Percentiles rank a stretch among this genome's conserved stretches.
These are phyloP conservation scores for Kazachstania sp. DNA, from an alignment of 1,139 yeast genomes.

Conservation along the genomic window DNA sequence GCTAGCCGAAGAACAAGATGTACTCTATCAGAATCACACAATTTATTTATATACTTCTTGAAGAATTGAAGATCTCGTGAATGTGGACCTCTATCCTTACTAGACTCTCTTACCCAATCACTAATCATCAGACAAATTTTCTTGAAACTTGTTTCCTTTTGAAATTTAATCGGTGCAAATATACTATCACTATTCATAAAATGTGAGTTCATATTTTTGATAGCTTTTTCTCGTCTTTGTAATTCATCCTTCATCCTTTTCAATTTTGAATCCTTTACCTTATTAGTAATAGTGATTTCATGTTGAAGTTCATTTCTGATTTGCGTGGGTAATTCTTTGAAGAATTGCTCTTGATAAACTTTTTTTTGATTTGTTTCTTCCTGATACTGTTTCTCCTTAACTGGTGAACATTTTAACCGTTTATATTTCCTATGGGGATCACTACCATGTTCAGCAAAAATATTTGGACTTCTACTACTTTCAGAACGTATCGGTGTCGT, in stretches of 20 bases:
- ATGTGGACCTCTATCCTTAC: conserved; percentile 46
- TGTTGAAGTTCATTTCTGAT: conserved; percentile 26
- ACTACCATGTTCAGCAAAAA: too few species aligned
- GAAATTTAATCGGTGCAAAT: conserved; percentile 34
- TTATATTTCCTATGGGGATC: conserved; percentile 1
- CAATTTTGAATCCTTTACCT: conserved; percentile 28
- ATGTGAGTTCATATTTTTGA: conserved; percentile 10
- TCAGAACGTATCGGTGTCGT: conserved; percentile 3
- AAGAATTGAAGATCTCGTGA: conserved; percentile 44
- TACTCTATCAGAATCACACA: conserved; percentile 19
- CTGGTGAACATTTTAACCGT: conserved; percentile 3
- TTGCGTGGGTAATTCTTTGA: conserved; percentile 25
- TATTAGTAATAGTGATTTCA: conserved; percentile 30
- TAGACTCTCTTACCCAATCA: conserved; percentile 44
- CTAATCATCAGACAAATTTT: conserved; percentile 35
- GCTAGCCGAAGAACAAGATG: conserved; percentile 20
- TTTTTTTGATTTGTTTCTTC: background rate
- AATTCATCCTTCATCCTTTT: conserved; percentile 17
- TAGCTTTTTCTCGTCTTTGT: conserved; percentile 30
- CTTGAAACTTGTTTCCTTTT: conserved; percentile 29
- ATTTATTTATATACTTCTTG: conserved; percentile 23
- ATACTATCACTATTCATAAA: conserved; percentile 23
- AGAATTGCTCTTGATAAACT: conserved; percentile 20
- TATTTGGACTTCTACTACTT: background rate
- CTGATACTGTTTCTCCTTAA: background rate